Conservation (phyloP, 495 filamentous ascomycete genomes). For the Daldinia childiae region DNA sequence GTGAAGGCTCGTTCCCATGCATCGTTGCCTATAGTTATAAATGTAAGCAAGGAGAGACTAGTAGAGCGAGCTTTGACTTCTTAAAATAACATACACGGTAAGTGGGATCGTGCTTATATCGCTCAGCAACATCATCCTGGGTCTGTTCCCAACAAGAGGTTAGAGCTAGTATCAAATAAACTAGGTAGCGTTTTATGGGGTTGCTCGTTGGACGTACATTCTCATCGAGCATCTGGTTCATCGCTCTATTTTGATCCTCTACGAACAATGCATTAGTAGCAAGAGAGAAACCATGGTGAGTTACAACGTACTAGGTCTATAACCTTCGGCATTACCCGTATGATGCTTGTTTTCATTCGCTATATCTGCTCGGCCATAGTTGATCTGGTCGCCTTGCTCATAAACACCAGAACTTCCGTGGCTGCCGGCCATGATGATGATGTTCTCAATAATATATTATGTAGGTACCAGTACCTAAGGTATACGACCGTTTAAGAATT, state of each 20-base stretch:
- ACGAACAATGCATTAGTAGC: slow-evolving; percentile 1
- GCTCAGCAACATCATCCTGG: slow-evolving; percentile 30
- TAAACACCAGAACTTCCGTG: slow-evolving; percentile 31
- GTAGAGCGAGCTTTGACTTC: neutral
- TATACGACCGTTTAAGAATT: no score
- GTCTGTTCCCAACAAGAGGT: slow-evolving; percentile 22
- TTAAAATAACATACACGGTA: slow-evolving; percentile 32
- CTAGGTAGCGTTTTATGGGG: no score
- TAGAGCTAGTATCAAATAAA: neutral
- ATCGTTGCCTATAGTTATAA: slow-evolving; percentile 63
- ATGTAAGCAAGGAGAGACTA: slow-evolving; percentile 1
- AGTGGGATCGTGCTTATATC: slow-evolving; percentile 43
- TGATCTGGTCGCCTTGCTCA: slow-evolving; percentile 35
- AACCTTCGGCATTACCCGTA: slow-evolving; percentile 35
- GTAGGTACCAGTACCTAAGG: no score
- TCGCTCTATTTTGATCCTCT: slow-evolving; percentile 43
- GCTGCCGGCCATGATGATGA: slow-evolving; percentile 26
- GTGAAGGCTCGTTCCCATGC: slow-evolving; percentile 76
- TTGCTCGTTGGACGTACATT: slow-evolving; percentile 25
- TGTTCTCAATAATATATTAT: neutral
- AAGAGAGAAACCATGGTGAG: neutral
- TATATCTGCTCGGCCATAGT: slow-evolving; percentile 32
- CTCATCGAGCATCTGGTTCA: slow-evolving; percentile 42
- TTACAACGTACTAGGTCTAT: slow-evolving; percentile 33
- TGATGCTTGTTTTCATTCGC: slow-evolving; percentile 38